Percentiles rank a stretch among this genome's conserved stretches.
These are phyloP conservation scores for Diaporthe velutina DNA, from an alignment of 2,329 filamentous ascomycete species.

Conservation along the genomic window DNA sequence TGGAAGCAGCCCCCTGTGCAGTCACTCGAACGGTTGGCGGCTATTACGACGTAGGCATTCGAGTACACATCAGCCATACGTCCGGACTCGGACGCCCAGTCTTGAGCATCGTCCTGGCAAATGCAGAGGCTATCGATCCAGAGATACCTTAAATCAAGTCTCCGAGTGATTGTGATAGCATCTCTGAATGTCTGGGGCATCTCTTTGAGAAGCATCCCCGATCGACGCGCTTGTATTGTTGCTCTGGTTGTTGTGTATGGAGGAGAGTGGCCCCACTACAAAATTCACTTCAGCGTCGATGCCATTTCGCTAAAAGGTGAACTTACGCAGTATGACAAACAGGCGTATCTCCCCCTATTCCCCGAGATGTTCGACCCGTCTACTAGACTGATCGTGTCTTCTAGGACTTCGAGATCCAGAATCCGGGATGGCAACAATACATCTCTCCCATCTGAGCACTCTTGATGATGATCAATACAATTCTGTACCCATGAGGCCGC, in stretches of 20 bases:
- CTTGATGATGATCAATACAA: background rate
- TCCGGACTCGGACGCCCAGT: background rate
- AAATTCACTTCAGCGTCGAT: background rate
- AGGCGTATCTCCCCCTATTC: background rate
- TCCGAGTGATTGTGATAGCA: background rate
- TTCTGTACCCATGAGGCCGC: background rate
- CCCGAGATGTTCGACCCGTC: background rate
- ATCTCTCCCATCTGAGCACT: background rate
- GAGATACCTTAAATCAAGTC: background rate
- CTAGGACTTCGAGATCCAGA: background rate
- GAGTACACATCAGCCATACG: background rate
- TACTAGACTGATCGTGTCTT: background rate
- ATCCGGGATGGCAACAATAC: background rate
- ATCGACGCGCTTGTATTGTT: background rate
- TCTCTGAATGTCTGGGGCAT: background rate
- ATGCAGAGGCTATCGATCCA: background rate
- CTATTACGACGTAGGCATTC: background rate
- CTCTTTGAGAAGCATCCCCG: background rate
- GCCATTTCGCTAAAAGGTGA: background rate
- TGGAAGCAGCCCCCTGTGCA: background rate
- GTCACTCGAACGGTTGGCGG: background rate
- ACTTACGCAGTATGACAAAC: slow-evolving; percentile 1
- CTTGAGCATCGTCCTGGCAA: background rate
- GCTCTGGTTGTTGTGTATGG: background rate
- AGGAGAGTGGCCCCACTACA: background rate